phyloP scores from a whole-genome alignment of 208 protist genomes.

The Acanthamoeba triangularis region DNA sequence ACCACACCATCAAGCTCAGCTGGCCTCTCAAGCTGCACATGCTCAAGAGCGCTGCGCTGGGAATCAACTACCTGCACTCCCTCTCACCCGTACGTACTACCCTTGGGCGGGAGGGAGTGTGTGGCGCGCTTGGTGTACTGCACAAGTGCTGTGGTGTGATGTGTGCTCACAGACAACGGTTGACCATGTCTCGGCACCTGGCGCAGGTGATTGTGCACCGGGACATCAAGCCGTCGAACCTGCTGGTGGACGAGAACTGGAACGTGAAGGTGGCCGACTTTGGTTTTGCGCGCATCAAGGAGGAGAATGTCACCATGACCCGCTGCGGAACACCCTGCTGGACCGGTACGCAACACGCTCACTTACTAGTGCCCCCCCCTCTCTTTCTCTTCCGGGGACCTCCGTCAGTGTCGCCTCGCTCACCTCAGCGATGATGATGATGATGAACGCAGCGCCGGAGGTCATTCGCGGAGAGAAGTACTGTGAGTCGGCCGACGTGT shows the following conservation, averaged over 20 bases:
- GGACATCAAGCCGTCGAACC: slow-evolving; percentile 86
- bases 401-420: neutral
- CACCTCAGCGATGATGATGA: neutral
- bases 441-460: slow-evolving; percentile 48
- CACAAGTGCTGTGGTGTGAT: no score
- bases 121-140: no score
- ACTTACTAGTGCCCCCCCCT: no score
- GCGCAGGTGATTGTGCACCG: slow-evolving; percentile 86
- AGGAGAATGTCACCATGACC: slow-evolving; percentile 65
- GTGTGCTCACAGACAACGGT: neutral
- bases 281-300: slow-evolving; percentile 45
- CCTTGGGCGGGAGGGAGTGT: no score
- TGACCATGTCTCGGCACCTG: neutral
- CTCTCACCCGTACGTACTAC: neutral
- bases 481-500: slow-evolving; percentile 55
- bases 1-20: slow-evolving; percentile 69
- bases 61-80: slow-evolving; percentile 88
- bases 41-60: slow-evolving; percentile 75
- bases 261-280: slow-evolving; percentile 82
- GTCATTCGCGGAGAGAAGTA: slow-evolving; percentile 60
- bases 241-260: slow-evolving; percentile 86
- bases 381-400: no score
- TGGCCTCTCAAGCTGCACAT: slow-evolving; percentile 69
- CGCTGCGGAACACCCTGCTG: slow-evolving; percentile 67
- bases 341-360: neutral